Conservation (phyloP, 202 grass and related monocot genomes). For the Schoenoplectus tabernaemontani region DNA sequence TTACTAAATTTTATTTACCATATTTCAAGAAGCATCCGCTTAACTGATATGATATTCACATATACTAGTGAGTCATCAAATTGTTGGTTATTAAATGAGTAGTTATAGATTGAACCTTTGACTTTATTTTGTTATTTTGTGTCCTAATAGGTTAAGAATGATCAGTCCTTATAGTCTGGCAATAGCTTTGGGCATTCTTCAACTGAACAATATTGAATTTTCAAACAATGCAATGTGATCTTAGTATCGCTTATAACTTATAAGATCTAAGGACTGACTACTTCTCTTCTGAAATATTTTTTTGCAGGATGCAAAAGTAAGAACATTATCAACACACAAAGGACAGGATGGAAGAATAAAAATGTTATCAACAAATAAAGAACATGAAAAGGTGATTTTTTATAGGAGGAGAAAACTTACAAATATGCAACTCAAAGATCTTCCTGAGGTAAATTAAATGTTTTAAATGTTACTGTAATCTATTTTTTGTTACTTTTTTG, state of each 20-base stretch:
- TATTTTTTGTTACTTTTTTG: background rate
- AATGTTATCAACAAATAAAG: background rate
- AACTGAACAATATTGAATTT: background rate
- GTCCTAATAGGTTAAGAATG: background rate
- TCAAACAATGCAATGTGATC: background rate
- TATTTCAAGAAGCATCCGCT: background rate
- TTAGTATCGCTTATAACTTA: background rate
- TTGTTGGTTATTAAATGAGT: background rate
- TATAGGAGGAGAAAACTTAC: background rate
- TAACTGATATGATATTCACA: background rate
- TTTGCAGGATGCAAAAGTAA: background rate
- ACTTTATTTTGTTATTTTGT: background rate
- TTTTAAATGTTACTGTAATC: background rate
- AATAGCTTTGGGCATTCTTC: background rate
- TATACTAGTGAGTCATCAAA: background rate
- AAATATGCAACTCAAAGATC: background rate
- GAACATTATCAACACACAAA: background rate
- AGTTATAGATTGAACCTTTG: background rate
- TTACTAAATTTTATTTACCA: background rate
- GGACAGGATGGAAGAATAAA: background rate
- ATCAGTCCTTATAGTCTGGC: background rate
- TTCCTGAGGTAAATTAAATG: background rate
- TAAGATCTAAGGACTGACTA: background rate
- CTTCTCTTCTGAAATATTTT: background rate
- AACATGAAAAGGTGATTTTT: background rate